A percentile compares a stretch with the other conserved stretches of the same genome.
These are phyloP conservation scores for Calonectria ilicicola DNA, from an alignment of 2,329 filamentous ascomycete genomes.

Conservation along the genomic window DNA sequence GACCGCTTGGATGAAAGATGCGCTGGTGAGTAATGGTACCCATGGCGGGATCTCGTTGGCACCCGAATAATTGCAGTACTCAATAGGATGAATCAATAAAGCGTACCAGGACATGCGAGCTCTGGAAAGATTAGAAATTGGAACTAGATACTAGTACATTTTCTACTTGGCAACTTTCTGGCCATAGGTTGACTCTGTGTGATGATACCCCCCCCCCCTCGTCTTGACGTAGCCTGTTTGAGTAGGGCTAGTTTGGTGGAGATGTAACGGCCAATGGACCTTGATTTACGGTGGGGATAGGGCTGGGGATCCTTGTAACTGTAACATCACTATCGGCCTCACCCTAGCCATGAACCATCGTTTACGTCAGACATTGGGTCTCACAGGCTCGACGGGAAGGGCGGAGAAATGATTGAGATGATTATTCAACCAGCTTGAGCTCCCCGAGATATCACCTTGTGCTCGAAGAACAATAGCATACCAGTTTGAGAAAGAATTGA, in stretches of 20 bases:
- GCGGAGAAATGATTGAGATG: neutral
- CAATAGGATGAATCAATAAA: neutral
- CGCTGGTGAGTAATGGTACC: neutral
- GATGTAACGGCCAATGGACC: neutral
- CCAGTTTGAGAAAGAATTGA: neutral
- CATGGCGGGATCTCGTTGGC: neutral
- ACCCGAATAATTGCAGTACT: neutral
- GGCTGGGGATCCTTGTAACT: conserved; percentile 5
- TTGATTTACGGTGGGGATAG: conserved; percentile 1
- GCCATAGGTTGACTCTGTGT: neutral
- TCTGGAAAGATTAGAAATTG: neutral
- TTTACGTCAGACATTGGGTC: conserved; percentile 5
- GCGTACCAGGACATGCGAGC: neutral
- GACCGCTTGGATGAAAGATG: neutral
- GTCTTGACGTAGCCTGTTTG: neutral
- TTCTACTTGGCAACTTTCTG: neutral
- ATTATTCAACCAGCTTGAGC: neutral
- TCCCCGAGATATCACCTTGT: neutral
- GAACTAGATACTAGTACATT: neutral
- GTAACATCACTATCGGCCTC: conserved; percentile 4
- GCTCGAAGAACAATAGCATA: neutral
- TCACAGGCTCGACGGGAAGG: neutral
- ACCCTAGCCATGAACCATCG: neutral
- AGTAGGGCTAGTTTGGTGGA: neutral
- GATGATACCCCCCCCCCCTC: neutral